These are phyloP conservation scores for Pestalotiopsis fici DNA, from an alignment of 2,329 filamentous ascomycete species.

Conservation along the genomic window DNA sequence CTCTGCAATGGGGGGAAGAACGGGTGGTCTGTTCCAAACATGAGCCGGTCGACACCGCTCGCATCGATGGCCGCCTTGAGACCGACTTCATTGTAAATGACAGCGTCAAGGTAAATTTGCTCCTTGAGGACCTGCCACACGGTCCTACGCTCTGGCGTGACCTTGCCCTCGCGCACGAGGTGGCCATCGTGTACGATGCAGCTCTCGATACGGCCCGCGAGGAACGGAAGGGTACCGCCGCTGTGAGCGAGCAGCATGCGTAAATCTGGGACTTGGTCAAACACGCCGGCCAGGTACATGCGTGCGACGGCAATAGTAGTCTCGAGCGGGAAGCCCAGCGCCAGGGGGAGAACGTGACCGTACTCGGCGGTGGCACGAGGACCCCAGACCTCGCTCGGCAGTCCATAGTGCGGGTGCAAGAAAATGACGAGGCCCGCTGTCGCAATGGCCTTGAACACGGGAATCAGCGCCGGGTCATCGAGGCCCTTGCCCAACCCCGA, in stretches of 20 bases:
- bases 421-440: slow-evolving; percentile 70
- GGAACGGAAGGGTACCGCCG: slow-evolving; percentile 84
- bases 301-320: slow-evolving; percentile 87
- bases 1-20: slow-evolving; percentile 77
- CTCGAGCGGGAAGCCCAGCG: slow-evolving; percentile 87
- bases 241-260: slow-evolving; percentile 83
- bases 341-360: slow-evolving; percentile 84
- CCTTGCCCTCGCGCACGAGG: slow-evolving; percentile 64
- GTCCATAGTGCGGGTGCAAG: slow-evolving; percentile 88
- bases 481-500: slow-evolving; percentile 77
- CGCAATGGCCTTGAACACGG: slow-evolving; percentile 71
- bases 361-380: slow-evolving; percentile 68
- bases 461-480: slow-evolving; percentile 74
- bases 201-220: slow-evolving; percentile 85
- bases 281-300: slow-evolving; percentile 86
- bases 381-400: slow-evolving; percentile 80
- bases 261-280: slow-evolving; percentile 71
- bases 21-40: slow-evolving; percentile 83
- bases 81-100: slow-evolving; percentile 77
- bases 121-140: slow-evolving; percentile 60
- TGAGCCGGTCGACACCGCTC: slow-evolving; percentile 66
- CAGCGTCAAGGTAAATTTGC: slow-evolving; percentile 87
- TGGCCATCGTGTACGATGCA: slow-evolving; percentile 83
- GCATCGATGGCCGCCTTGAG: slow-evolving; percentile 71
- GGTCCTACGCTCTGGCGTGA: slow-evolving; percentile 46